Base-by-base conservation (phyloP, 2,329 filamentous ascomycete genomes). In the Amauroascus verrucosus region DNA sequence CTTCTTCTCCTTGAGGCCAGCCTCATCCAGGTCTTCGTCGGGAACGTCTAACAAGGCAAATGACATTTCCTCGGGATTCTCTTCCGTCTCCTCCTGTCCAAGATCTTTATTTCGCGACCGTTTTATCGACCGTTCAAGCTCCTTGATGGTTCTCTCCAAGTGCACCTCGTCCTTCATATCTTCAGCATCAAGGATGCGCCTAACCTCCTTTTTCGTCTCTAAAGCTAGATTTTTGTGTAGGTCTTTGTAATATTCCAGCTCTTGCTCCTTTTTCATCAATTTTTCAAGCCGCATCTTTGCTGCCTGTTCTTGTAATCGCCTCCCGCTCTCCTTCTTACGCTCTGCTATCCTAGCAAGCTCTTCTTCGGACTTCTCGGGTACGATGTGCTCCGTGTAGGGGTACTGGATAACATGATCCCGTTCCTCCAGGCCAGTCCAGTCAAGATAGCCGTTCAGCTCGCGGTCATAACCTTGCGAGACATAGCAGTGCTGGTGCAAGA, bases 221-320 rank as follows among this genome's bases (percentile, higher is more conserved):
- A 84, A 82, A 1, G 77, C 78, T 8, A 96, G 75, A 58, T 81
- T 82, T 32, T 75, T 69, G 64, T 94, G 88, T 3, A 98, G 73
- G 55, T 88, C 81, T 65, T 88, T 89, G 75, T 90, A 96, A 69
- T 95, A 96, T 61, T 95, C 90, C 1, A 97, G 74, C 66, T 97
- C 90, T 65, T 95, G 83, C 70, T 98, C 93, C 70, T 98, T 98
- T 64, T 87, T 86, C 67, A 97, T 88, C 45, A 98, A 76, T 63
- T 95, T 95, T 59, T 98, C 93, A 0, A 98, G 74, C 6, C 93
- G 84, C 88, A 96, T 95, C 70, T 95, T 97, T 8, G 91, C 91
- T 0, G 93, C 93, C 69, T 98, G 93, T 63, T 96, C 89, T 68
- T 98, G 93, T 24, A 98, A 67, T 44, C 94, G 79, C 58, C 93